Evolutionary conservation across 2,329 filamentous ascomycete species (phyloP), one percentile per base, ranked within the genome.

Genomic region (Nannizzia gypsea): DNA sequence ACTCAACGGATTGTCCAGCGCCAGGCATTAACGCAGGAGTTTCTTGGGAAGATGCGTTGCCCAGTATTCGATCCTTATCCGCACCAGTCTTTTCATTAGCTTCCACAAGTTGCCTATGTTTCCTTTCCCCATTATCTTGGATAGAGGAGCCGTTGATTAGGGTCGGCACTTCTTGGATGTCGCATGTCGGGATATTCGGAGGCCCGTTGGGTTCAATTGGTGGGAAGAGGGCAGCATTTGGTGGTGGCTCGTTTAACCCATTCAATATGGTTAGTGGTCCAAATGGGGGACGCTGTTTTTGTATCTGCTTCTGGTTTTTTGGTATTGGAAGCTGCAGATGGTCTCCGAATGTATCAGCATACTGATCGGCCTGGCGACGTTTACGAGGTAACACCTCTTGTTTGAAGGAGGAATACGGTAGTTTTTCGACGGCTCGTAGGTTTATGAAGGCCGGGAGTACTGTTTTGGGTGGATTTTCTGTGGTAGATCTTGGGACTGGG

Each of bases 191-290:
- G 56, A 74, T 70, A 34, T 71, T 68, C 3, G 71, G 67, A 28
- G 73, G 70, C 11, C 71, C 70, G 28, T 79, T 78, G 31, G 78
- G 75, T 64, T 80, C 81, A 59, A 86, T 86, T 3, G 81, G 81
- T 4, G 83, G 83, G 55, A 85, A 78, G 5, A 85, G 70, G 11
- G 80, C 78, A 52, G 81, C 81, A 68, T 84, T 80, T 6, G 82
- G 82, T 13, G 83, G 83, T 2, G 83, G 83, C 63, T 86, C 82
- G 69, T 85, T 82, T 48, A 86, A 70, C 6, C 82, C 82, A 66
- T 83, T 83, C 9, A 86, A 70, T 62, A 78, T 77, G 50, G 76
- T 74, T 64, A 78, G 73, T 24, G 75, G 72, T 24, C 74, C 71
- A 65, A 77, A 74, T 5, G 76, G 72, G 46, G 70, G 74, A n/a